Base-by-base conservation (phyloP, 2,329 filamentous ascomycete genomes). In the Graphilbum ipis-grandicollis region DNA sequence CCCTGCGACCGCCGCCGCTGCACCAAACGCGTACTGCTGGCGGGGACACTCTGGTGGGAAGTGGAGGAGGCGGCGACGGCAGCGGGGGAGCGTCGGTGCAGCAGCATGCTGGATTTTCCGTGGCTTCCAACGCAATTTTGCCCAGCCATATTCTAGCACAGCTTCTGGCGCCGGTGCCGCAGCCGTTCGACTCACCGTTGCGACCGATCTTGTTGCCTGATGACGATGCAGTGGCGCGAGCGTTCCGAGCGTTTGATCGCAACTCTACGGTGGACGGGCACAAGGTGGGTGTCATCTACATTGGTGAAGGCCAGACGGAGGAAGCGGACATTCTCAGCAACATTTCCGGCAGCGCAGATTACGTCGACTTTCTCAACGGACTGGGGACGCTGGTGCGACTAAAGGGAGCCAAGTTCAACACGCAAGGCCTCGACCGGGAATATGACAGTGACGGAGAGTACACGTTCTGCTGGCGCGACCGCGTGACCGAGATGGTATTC, bases 401-500 rank as follows among this genome's bases (percentile, higher is more conserved):
- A 21, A 78, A 85, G 48, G 81, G 76, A 18, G 81, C 85, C 9
- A 79, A 71, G 18, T 92, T 93, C 61, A 96, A 98, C 50, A 85
- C 86, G 0, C 88, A 94, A 50, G 90, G 90, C 4, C 62, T 98
- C 19, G 86, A 96, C 53, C 73, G 75, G 22, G 66, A 74, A 42
- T 70, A 76, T 46, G 77, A 88, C 48, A 66, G 66, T 2, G 90
- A 98, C 54, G 90, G 90, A 23, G 72, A 86, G 49, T 84, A 80
- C 54, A 84, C 86, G 0, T 86, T 88, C 51, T 88, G 83, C 49
- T 98, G 90, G 86, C 80, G 86, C 42, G 90, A 96, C 53, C 72
- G 86, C 31, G 84, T 94, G 39, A 90, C 86, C 5, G 90, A 96
- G 53, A 81, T 98, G 32, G 79, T 96, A 22, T 98, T 92, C 56